A percentile compares a stretch with the other conserved stretches of the same genome.
These are phyloP conservation scores for Camelina hispida DNA, from an alignment of 345 rosid species.

Conservation along the genomic window DNA sequence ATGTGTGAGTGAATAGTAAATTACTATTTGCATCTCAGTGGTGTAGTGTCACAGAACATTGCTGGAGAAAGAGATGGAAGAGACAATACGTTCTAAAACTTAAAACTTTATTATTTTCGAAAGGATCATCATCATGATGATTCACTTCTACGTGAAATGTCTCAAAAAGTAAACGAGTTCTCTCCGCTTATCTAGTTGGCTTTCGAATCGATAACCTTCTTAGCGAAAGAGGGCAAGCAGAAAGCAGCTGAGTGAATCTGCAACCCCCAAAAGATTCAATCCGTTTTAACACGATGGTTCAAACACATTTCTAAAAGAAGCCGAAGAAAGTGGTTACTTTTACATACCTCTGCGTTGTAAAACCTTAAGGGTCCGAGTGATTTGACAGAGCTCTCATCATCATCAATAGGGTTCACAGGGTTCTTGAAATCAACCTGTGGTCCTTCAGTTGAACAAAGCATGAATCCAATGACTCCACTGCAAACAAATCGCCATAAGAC, in stretches of 20 bases:
- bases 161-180: not conserved
- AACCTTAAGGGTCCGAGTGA: slow-evolving; percentile 68
- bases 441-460: slow-evolving; percentile 96
- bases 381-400: slow-evolving; percentile 45
- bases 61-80: not conserved
- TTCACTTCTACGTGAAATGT: not conserved
- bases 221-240: slow-evolving; percentile 92
- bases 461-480: slow-evolving; percentile 97
- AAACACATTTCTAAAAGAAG: not conserved
- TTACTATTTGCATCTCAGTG: not conserved
- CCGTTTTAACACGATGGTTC: not conserved
- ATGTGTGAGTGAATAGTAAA: not conserved
- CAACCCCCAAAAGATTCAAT: slow-evolving; percentile 9
- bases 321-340: not conserved
- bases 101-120: not conserved
- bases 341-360: slow-evolving; percentile 76
- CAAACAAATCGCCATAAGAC: not conserved
- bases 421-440: slow-evolving; percentile 87
- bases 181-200: slow-evolving; percentile 40
- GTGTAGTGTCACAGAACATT: not conserved
- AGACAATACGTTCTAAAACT: not conserved
- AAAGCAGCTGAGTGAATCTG: slow-evolving; percentile 96
- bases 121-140: slow-evolving; percentile 6
- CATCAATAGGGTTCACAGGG: slow-evolving; percentile 74
- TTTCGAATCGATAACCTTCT: slow-evolving; percentile 77